Percentiles rank a stretch among this genome's conserved stretches.
These are phyloP conservation scores for Phytophthora fragariaefolia DNA, from an alignment of 352 stramenopile genomes.

Conservation along the genomic window DNA sequence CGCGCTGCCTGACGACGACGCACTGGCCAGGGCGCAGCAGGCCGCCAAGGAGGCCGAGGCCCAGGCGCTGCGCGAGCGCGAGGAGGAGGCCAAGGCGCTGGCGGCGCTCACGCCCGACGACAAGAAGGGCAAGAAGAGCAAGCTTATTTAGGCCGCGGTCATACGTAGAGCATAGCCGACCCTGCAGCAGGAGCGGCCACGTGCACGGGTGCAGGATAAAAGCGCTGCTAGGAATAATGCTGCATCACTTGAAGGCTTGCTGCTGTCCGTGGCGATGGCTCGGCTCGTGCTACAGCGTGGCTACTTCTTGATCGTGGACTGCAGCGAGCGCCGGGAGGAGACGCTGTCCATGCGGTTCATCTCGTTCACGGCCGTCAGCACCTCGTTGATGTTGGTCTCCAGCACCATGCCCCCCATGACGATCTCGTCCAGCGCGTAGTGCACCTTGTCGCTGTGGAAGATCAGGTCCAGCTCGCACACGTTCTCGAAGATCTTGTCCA, in stretches of 20 bases:
- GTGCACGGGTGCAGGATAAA: no score
- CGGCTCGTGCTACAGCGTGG: not conserved
- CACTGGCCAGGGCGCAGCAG: constrained; percentile 51
- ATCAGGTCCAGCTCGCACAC: constrained; percentile 99
- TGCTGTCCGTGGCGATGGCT: not conserved
- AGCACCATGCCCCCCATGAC: constrained; percentile 99
- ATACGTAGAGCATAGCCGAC: no score
- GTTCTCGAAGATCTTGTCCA: constrained; percentile 99
- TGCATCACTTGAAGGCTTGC: not conserved
- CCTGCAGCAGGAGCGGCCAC: no score
- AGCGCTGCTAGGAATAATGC: constrained; percentile 11
- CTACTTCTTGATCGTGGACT: constrained; percentile 76
- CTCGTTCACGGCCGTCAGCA: constrained; percentile 97
- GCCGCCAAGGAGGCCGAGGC: constrained; percentile 52
- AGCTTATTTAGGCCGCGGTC: constrained; percentile 65
- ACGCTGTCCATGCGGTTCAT: constrained; percentile 95
- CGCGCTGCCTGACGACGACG: constrained; percentile 61
- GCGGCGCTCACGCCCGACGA: constrained; percentile 37
- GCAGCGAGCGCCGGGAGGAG: constrained; percentile 80
- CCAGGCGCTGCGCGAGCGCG: constrained; percentile 25
- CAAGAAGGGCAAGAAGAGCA: constrained; percentile 58
- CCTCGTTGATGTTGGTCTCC: constrained; percentile 99
- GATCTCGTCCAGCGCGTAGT: constrained; percentile 99
- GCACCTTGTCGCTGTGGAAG: constrained; percentile 98
- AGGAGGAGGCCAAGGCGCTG: constrained; percentile 54